A percentile compares a stretch with the other conserved stretches of the same genome.
Evolutionary conservation across 192 early-diverging fungal species (phyloP).

Genomic region (Linderina pennispora): DNA sequence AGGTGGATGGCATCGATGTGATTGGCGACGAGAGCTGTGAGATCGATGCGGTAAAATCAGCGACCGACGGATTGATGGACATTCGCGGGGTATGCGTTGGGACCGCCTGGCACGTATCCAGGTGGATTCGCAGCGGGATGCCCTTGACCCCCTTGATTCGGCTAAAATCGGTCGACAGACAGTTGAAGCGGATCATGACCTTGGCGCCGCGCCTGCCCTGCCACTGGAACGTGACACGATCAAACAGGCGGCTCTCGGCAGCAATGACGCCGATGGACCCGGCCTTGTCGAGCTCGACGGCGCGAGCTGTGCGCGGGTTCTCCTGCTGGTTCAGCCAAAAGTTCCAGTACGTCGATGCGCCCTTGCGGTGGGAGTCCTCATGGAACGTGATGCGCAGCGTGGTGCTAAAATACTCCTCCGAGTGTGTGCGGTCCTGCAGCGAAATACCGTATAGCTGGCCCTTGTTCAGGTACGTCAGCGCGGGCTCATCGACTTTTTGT

Average conservation of each 20-base stretch:
- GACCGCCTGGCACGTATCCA: slow-evolving; percentile 26
- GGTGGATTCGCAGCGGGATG: slow-evolving; percentile 56
- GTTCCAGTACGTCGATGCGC: slow-evolving; percentile 60
- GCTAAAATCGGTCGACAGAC: slow-evolving; percentile 74
- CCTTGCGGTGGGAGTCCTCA: slow-evolving; percentile 58
- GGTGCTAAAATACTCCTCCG: slow-evolving; percentile 48
- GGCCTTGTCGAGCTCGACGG: slow-evolving; percentile 60
- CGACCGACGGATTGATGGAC: not conserved
- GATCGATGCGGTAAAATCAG: slow-evolving; percentile 12
- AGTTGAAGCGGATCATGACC: slow-evolving; percentile 63
- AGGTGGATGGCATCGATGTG: no score
- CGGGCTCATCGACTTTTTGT: slow-evolving; percentile 49
- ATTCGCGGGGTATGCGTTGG: not conserved
- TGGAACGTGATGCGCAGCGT: slow-evolving; percentile 64
- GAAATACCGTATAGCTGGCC: slow-evolving; percentile 57
- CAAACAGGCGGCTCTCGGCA: slow-evolving; percentile 56
- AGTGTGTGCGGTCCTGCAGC: slow-evolving; percentile 45
- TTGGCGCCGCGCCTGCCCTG: slow-evolving; percentile 58
- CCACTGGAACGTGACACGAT: slow-evolving; percentile 67
- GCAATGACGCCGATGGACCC: slow-evolving; percentile 51
- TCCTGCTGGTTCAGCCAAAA: slow-evolving; percentile 71
- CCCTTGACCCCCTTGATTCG: slow-evolving; percentile 79
- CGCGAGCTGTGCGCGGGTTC: slow-evolving; percentile 49
- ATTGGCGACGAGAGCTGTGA: slow-evolving; percentile 20
- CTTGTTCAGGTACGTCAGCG: slow-evolving; percentile 68